A percentile compares a stretch with the other conserved stretches of the same genome.
Conservation (phyloP, 441 rosid species). For the Syzygium malaccense region DNA sequence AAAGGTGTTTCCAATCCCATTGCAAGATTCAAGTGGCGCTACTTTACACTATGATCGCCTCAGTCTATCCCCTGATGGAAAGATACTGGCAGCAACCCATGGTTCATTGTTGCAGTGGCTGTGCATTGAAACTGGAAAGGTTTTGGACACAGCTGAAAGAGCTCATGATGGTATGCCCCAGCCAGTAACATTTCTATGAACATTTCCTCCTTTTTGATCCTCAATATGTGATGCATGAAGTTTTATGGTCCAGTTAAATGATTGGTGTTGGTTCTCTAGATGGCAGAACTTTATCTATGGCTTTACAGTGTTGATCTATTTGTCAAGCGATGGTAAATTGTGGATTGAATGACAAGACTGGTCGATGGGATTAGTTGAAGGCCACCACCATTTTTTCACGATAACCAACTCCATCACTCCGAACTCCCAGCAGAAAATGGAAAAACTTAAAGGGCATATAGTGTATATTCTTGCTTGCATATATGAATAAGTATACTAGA, state of each 20-base stretch:
- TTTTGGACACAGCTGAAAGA: conserved; percentile 79
- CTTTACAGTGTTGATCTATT: background rate
- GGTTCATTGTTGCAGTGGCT: conserved; percentile 88
- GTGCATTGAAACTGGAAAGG: conserved; percentile 71
- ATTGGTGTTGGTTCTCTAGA: background rate
- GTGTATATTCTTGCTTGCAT: background rate
- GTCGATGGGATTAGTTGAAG: background rate
- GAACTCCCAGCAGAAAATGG: background rate
- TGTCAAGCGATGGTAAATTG: background rate
- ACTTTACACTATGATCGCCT: conserved; percentile 74
- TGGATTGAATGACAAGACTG: background rate
- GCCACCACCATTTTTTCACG: background rate
- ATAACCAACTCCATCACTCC: background rate
- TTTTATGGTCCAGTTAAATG: background rate
- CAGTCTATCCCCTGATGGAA: conserved; percentile 86
- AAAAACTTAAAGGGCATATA: background rate
- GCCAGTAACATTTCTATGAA: background rate
- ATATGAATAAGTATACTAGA: background rate
- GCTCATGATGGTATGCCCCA: conserved; percentile 74
- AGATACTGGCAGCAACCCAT: conserved; percentile 69
- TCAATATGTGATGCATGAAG: background rate
- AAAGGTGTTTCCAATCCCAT: conserved; percentile 84
- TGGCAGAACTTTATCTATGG: background rate
- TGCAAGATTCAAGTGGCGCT: conserved; percentile 54
- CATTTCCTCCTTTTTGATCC: background rate